phyloP scores from a whole-genome alignment of 2,329 filamentous ascomycete genomes.

The Aspergillus sp. region DNA sequence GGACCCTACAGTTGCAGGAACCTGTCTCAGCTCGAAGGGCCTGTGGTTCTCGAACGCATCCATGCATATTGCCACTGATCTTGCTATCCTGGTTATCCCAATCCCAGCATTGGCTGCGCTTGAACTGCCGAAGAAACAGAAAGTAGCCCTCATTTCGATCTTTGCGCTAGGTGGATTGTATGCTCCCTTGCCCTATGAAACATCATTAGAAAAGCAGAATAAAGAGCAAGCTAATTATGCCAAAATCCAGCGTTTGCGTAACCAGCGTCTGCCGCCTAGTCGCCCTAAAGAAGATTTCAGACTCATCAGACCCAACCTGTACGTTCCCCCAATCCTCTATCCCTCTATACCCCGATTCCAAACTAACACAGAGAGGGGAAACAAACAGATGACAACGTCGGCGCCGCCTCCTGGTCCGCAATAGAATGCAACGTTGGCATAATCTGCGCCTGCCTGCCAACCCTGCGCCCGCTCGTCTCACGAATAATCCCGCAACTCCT shows the following conservation, averaged over 20 bases:
- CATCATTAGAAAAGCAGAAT: neutral
- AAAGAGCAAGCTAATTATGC: neutral
- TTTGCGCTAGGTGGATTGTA: conserved; percentile 44
- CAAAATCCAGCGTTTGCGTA: conserved; percentile 29
- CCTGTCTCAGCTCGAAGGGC: conserved; percentile 39
- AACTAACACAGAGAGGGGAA: conserved; percentile 7
- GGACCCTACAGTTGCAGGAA: conserved; percentile 27
- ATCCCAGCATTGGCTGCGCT: conserved; percentile 44
- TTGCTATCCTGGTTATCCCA: conserved; percentile 46
- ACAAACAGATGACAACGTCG: conserved; percentile 33
- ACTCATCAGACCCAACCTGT: conserved; percentile 37
- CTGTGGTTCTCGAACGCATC: conserved; percentile 48
- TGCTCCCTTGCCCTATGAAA: neutral
- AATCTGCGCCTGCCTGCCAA: conserved; percentile 44
- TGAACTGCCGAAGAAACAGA: conserved; percentile 44
- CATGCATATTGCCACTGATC: conserved; percentile 46
- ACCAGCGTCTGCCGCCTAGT: conserved; percentile 36
- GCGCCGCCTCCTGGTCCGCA: conserved; percentile 38
- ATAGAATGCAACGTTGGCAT: conserved; percentile 43
- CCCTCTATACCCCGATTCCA: neutral
- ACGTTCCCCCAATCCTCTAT: conserved; percentile 8
- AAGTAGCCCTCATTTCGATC: conserved; percentile 40
- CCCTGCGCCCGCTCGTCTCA: conserved; percentile 36
- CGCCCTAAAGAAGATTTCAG: conserved; percentile 31
- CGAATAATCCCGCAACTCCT: conserved; percentile 31